Evolutionary conservation across 2,329 filamentous ascomycete species (phyloP).

Genomic region (Podosphaera aphanis): DNA sequence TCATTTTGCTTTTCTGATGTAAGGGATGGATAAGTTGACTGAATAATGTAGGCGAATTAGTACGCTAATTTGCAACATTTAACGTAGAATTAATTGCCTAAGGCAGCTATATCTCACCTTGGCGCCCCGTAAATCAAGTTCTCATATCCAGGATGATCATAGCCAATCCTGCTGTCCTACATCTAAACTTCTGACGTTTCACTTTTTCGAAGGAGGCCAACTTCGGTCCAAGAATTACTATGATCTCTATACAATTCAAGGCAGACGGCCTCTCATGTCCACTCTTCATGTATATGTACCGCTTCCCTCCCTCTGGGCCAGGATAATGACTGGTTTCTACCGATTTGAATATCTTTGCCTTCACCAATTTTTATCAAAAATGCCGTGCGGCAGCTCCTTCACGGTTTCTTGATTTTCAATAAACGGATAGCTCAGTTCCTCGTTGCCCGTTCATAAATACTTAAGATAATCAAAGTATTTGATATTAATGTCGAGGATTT

Average conservation of each 20-base stretch:
- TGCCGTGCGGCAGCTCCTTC: neutral
- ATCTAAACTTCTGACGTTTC: neutral
- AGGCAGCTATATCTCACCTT: neutral
- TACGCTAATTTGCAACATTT: neutral
- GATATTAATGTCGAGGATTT: neutral
- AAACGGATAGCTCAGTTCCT: neutral
- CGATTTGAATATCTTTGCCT: neutral
- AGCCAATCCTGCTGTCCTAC: neutral
- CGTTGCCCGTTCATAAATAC: neutral
- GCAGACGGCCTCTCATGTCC: neutral
- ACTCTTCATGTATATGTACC: neutral
- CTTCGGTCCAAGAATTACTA: neutral
- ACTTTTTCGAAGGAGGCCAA: neutral
- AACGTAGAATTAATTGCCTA: neutral
- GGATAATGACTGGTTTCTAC: neutral
- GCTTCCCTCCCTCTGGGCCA: neutral
- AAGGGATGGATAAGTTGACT: neutral
- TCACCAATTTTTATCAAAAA: neutral
- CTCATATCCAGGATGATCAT: neutral
- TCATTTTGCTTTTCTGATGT: slow-evolving; percentile 5
- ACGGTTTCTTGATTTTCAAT: neutral
- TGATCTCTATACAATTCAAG: neutral
- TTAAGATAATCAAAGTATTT: neutral
- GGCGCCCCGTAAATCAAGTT: neutral
- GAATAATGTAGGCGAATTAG: neutral